A percentile compares a stretch with the other conserved stretches of the same genome.
Evolutionary conservation across 495 filamentous ascomycete genomes (phyloP).

Genomic region (Bryoglossum gracile): DNA sequence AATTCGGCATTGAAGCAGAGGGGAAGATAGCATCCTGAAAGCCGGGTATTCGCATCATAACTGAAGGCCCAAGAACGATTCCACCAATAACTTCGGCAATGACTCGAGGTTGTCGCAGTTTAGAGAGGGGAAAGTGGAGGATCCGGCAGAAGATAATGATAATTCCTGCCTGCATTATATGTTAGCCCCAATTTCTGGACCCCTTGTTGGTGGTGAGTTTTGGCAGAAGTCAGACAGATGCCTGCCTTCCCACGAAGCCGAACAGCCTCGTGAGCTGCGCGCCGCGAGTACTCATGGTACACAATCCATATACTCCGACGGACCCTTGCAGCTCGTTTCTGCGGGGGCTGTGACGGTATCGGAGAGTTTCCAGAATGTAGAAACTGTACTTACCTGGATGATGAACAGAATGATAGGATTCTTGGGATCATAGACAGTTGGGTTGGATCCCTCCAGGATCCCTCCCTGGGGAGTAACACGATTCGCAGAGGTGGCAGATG

Average conservation of each 20-base stretch:
- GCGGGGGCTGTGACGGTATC: neutral
- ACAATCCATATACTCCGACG: neutral
- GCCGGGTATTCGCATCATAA: conserved; percentile 75
- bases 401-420: conserved; percentile 94
- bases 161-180: conserved; percentile 58
- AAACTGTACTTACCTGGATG: conserved; percentile 79
- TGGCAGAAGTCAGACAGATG: neutral
- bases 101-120: conserved; percentile 81
- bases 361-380: neutral
- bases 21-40: conserved; percentile 79
- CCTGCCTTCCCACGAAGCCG: neutral
- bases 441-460: conserved; percentile 69
- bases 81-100: conserved; percentile 96
- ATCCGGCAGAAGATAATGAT: conserved; percentile 87
- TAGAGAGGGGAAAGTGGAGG: conserved; percentile 76
- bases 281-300: neutral
- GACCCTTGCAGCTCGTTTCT: conserved; percentile 4
- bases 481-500: conserved; percentile 18
- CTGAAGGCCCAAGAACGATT: conserved; percentile 81
- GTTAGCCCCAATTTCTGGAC: conserved; percentile 23
- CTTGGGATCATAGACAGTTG: conserved; percentile 58
- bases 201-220: neutral
- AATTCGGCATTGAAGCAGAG: conserved; percentile 55
- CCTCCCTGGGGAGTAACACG: conserved; percentile 52
- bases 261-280: neutral